phyloP scores from a whole-genome alignment of 2,329 filamentous ascomycete species.

The Colletotrichum musicola region DNA sequence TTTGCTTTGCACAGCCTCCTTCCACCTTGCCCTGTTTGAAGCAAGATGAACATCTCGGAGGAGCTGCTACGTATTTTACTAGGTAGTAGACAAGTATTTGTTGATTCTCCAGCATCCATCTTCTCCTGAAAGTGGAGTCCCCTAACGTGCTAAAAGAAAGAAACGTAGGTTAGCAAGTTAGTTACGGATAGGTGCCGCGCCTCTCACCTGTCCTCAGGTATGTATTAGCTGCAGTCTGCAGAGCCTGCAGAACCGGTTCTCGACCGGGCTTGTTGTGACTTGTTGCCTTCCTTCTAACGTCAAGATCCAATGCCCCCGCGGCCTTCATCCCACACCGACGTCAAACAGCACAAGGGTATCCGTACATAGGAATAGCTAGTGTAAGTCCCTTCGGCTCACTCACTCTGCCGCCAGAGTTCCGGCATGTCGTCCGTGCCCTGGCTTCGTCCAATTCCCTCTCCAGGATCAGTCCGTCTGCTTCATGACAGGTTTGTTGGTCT shows the following conservation, averaged over 20 bases:
- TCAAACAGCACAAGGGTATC: background rate
- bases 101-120: constrained; percentile 33
- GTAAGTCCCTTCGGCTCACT: background rate
- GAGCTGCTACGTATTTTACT: constrained; percentile 23
- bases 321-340: constrained; percentile 14
- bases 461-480: background rate
- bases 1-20: constrained; percentile 40
- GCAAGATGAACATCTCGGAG: constrained; percentile 37
- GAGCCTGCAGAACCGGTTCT: constrained; percentile 34
- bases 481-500: constrained; percentile 4
- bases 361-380: background rate
- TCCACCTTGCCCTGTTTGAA: constrained; percentile 38
- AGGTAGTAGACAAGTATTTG: no score
- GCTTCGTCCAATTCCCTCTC: constrained; percentile 23
- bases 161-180: background rate
- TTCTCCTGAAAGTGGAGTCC: constrained; percentile 38
- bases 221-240: constrained; percentile 2
- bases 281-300: constrained; percentile 7
- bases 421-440: constrained; percentile 14
- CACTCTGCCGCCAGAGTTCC: background rate
- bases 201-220: no score
- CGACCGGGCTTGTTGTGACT: constrained; percentile 15
- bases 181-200: no score
- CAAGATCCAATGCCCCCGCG: background rate
- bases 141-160: constrained; percentile 2